Evolutionary conservation across 257 asterid species (phyloP), one percentile per base, ranked within the genome.

Genomic region (Gentiana macrophylla): DNA sequence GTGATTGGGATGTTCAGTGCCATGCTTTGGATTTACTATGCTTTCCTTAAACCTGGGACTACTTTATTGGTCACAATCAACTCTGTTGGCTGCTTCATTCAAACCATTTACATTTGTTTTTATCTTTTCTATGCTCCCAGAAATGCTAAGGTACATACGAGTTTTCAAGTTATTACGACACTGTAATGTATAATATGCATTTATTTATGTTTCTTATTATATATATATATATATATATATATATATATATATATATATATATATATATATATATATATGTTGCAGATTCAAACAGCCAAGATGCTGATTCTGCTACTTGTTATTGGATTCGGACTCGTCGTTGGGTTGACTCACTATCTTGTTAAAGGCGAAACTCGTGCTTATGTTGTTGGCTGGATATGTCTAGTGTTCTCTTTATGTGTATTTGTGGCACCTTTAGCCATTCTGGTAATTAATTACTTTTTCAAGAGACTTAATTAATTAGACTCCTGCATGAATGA

Each of bases 11-110:
- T 88, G 6, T 88, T 84, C 63, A 79, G 94, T 3, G 82, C 94
- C 13, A 57, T 74, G 75, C 74, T 88, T 2, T 88, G 94, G 94
- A 74, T 88, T 55, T 84, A 88, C 65, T 88, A 88, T 7, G 96
- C 96, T 1, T 61, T 84, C 7, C 75, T 80, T 37, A 82, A 88
- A 62, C 24, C 24, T 24, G 60, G 72, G 24, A 66, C 84, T 1
- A 50, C 67, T 4, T 78, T 88, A 37, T 76, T 88, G 50, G 66
- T 88, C 69, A 64, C 94, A 33, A 88, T 88, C 62, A 88, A 88
- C 59, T 70, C 90, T 0, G 61, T 84, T 24, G 96, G 94, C 15
- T 76, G 84, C 59, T 2, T 84, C 12, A 67, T 88, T n/a, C 77
- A 87, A 65, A 73, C 90, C 1, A 8, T 79, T 37, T 84, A 84